Percentiles rank a stretch among this genome's conserved stretches.
Evolutionary conservation across 108 stramenopile species (phyloP).

Genomic region (Cylindrotheca closterium): DNA sequence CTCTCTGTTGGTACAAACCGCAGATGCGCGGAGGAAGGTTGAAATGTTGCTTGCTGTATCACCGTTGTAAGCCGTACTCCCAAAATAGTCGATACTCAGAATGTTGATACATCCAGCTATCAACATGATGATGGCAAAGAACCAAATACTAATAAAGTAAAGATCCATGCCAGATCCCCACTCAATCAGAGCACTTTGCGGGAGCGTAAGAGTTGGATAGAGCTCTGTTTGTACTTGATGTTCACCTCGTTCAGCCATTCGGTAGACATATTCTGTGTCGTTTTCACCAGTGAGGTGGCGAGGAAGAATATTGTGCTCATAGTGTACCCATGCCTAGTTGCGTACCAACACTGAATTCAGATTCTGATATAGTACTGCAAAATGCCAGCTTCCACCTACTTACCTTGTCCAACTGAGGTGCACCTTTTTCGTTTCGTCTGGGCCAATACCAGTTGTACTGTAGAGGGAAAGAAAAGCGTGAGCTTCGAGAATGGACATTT

Average conservation of each 20-base stretch:
- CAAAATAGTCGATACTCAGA: slow-evolving; percentile 63
- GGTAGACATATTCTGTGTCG: slow-evolving; percentile 22
- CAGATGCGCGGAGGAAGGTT: slow-evolving; percentile 36
- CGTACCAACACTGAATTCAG: too few relatives aligned
- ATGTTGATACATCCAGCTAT: slow-evolving; percentile 72
- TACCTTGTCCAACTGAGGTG: background rate
- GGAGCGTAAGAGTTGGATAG: slow-evolving; percentile 41
- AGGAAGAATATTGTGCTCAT: slow-evolving; percentile 74
- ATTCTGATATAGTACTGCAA: too few relatives aligned
- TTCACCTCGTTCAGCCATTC: slow-evolving; percentile 67
- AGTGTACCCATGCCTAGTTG: slow-evolving; percentile 66
- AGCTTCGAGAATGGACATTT: too few relatives aligned
- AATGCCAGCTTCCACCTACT: background rate
- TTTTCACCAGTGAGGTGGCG: slow-evolving; percentile 37
- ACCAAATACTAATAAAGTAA: slow-evolving; percentile 64
- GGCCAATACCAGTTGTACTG: slow-evolving; percentile 61
- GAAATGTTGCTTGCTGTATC: slow-evolving; percentile 14
- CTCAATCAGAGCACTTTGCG: slow-evolving; percentile 44
- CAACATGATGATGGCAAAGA: slow-evolving; percentile 57
- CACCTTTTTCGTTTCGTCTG: slow-evolving; percentile 6
- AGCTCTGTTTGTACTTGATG: slow-evolving; percentile 42
- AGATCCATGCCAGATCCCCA: slow-evolving; percentile 63
- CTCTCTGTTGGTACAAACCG: slow-evolving; percentile 56
- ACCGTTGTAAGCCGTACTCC: slow-evolving; percentile 51
- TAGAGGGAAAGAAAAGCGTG: background rate